Evolutionary conservation across 2,329 filamentous ascomycete genomes (phyloP).

Genomic region (Fusarium kyushuense): DNA sequence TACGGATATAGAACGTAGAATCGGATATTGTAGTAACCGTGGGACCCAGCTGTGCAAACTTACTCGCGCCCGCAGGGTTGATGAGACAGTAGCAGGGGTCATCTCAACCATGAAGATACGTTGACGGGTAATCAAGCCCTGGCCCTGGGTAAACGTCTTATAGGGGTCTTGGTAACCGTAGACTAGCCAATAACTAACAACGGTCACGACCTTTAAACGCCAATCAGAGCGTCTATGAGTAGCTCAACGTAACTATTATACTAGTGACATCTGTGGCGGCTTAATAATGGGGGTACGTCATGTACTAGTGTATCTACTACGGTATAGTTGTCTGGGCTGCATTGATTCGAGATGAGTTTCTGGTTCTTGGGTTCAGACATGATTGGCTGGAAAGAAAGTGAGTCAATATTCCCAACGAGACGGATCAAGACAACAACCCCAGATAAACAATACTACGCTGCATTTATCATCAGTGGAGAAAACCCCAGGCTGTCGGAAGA

Average conservation of each 20-base stretch:
- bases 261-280: neutral
- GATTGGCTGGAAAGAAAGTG: neutral
- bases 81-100: neutral
- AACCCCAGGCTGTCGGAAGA: neutral
- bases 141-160: neutral
- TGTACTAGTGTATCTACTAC: too few relatives aligned
- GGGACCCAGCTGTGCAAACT: neutral
- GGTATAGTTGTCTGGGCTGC: neutral
- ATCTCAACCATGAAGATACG: neutral
- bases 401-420: neutral
- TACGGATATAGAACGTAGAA: neutral
- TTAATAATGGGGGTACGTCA: neutral
- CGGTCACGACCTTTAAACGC: neutral
- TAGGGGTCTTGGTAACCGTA: neutral
- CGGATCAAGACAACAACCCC: neutral
- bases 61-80: neutral
- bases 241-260: neutral
- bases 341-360: neutral
- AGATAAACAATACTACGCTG: neutral
- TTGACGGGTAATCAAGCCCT: neutral
- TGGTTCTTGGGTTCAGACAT: neutral
- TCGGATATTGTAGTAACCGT: neutral
- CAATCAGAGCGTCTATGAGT: neutral
- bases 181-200: neutral
- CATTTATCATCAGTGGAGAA: neutral